Conservation (phyloP, 2,329 filamentous ascomycete species). For the Aspergillus ruber region DNA sequence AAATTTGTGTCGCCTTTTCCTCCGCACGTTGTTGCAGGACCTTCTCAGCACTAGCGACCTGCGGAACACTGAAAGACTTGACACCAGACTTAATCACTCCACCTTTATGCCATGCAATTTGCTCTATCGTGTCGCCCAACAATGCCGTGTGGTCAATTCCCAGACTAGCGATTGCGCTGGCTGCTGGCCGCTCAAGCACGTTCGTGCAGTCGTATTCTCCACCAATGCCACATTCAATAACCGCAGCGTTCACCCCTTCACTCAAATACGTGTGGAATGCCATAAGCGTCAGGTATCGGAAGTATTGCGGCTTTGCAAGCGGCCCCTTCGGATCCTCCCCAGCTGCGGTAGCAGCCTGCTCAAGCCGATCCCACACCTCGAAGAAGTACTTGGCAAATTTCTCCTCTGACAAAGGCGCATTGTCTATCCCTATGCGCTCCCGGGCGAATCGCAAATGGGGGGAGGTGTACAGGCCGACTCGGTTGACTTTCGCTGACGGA, state of each 20-base stretch:
- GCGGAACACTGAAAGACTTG: conserved; percentile 57
- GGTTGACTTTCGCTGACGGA: conserved; percentile 36
- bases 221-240: conserved; percentile 90
- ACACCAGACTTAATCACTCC: conserved; percentile 71
- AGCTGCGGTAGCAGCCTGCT: conserved; percentile 46
- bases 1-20: conserved; percentile 44
- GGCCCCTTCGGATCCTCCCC: conserved; percentile 47
- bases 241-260: conserved; percentile 68
- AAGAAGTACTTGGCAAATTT: conserved; percentile 74
- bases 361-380: conserved; percentile 69
- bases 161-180: conserved; percentile 68
- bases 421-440: conserved; percentile 77
- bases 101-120: conserved; percentile 89
- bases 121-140: conserved; percentile 69
- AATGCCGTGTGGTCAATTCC: conserved; percentile 80
- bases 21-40: conserved; percentile 52
- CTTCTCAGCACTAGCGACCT: conserved; percentile 48
- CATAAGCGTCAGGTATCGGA: conserved; percentile 83
- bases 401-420: conserved; percentile 60
- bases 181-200: conserved; percentile 64
- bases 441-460: conserved; percentile 78
- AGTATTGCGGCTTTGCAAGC: conserved; percentile 76
- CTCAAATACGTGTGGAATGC: conserved; percentile 75
- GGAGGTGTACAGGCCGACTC: conserved; percentile 75
- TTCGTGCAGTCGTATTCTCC: conserved; percentile 93